Conservation (phyloP, 2,329 filamentous ascomycete species). For the Calonectria multiphialidica region DNA sequence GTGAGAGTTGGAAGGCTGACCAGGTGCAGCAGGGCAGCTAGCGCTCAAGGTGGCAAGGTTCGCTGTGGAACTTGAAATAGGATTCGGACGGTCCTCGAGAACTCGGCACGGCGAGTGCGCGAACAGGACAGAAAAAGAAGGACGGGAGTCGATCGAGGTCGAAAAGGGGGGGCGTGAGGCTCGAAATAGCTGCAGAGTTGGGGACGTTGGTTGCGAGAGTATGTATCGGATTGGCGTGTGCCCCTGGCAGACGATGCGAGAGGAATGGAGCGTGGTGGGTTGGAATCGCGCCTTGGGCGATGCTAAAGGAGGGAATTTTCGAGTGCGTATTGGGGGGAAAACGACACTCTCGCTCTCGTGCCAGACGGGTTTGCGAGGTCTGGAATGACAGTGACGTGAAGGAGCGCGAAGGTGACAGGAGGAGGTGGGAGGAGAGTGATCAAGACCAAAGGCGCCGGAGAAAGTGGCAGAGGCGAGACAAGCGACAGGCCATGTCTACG, state of each 20-base stretch:
- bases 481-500: slow-evolving; percentile 25
- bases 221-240: slow-evolving; percentile 20
- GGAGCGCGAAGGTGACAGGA: slow-evolving; percentile 32
- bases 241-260: slow-evolving; percentile 30
- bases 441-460: slow-evolving; percentile 29
- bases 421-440: slow-evolving; percentile 26
- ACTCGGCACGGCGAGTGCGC: slow-evolving; percentile 46
- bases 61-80: slow-evolving; percentile 27
- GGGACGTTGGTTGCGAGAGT: neutral
- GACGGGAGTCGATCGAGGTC: slow-evolving; percentile 12
- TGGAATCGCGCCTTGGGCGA: slow-evolving; percentile 31
- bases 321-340: slow-evolving; percentile 31
- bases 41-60: slow-evolving; percentile 37
- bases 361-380: slow-evolving; percentile 48
- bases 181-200: neutral
- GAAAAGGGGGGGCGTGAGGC: slow-evolving; percentile 5
- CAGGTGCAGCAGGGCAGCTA: slow-evolving; percentile 38
- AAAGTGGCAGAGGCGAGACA: slow-evolving; percentile 32
- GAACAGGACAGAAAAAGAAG: slow-evolving; percentile 22
- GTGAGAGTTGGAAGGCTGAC: slow-evolving; percentile 37
- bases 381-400: slow-evolving; percentile 42
- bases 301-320: slow-evolving; percentile 30
- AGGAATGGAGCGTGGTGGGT: slow-evolving; percentile 32
- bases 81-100: slow-evolving; percentile 7
- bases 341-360: slow-evolving; percentile 45